These are phyloP conservation scores for Wallacemonas rigidus DNA, from an alignment of 208 protist species.

Conservation along the genomic window DNA sequence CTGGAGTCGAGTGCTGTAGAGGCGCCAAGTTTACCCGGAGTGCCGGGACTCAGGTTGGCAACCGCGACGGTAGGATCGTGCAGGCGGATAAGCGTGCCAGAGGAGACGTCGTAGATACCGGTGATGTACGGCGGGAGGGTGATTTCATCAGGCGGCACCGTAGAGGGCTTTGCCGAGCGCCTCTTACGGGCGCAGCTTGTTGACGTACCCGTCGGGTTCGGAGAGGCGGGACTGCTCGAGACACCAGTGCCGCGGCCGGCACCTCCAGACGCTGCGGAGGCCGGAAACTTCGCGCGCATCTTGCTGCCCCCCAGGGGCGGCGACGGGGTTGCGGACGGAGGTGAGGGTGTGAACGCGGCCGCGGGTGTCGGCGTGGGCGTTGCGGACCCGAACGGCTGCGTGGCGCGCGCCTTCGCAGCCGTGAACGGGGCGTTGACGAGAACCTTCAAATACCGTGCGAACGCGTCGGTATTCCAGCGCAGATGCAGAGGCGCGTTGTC, in stretches of 20 bases:
- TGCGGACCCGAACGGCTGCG: neutral
- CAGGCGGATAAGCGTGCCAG: constrained; percentile 68
- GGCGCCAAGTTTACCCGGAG: neutral
- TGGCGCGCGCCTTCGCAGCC: constrained; percentile 13
- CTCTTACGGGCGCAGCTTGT: constrained; percentile 2
- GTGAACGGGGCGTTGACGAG: constrained; percentile 76
- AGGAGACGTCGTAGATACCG: constrained; percentile 83
- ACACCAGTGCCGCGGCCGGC: no score
- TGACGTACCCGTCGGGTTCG: neutral
- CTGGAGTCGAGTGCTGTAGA: neutral
- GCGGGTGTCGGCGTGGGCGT: no score
- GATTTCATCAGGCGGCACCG: constrained; percentile 32
- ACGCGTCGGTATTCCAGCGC: constrained; percentile 87
- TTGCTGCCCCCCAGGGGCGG: neutral
- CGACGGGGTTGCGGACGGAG: no score
- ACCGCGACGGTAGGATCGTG: neutral
- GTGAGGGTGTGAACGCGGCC: no score
- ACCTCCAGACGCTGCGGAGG: neutral
- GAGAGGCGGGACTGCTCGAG: neutral
- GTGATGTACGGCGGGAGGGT: constrained; percentile 76
- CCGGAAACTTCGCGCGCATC: neutral
- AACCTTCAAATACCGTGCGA: constrained; percentile 89
- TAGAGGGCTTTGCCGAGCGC: constrained; percentile 5
- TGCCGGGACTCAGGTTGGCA: constrained; percentile 3
- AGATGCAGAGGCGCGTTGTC: constrained; percentile 73